phyloP scores from a whole-genome alignment of 1,139 yeast genomes.

The Yamadazyma conglobata region DNA sequence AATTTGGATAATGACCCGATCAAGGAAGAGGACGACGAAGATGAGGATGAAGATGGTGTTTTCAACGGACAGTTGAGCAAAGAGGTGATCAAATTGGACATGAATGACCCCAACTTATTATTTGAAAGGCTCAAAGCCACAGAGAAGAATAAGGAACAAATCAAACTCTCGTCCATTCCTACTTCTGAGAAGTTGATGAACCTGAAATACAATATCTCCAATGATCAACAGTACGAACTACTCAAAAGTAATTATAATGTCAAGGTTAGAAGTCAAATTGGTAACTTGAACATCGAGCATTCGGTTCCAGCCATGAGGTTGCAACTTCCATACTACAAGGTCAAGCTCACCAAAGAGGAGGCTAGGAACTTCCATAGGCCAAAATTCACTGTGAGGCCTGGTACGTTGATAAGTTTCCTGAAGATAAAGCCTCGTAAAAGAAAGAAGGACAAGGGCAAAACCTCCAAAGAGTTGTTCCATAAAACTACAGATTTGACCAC shows the following conservation, averaged over 20 bases:
- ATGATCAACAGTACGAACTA: conserved; percentile 81
- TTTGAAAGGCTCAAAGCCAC: conserved; percentile 47
- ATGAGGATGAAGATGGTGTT: conserved; percentile 75
- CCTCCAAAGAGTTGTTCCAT: conserved; percentile 68
- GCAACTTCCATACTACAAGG: conserved; percentile 91
- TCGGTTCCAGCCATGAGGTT: conserved; percentile 81
- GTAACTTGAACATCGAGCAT: conserved; percentile 88
- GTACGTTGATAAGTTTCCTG: conserved; percentile 71
- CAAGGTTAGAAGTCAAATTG: conserved; percentile 88
- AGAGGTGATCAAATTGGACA: conserved; percentile 56
- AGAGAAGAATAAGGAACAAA: conserved; percentile 17
- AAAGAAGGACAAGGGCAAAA: conserved; percentile 86
- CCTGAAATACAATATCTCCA: conserved; percentile 73
- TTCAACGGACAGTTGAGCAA: conserved; percentile 63
- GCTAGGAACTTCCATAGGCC: conserved; percentile 82
- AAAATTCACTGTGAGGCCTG: conserved; percentile 70
- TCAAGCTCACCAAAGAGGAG: conserved; percentile 63
- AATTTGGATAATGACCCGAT: conserved; percentile 12
- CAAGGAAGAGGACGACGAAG: conserved; percentile 59
- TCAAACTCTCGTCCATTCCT: conserved; percentile 41
- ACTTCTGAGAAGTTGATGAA: conserved; percentile 46
- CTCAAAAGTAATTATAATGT: conserved; percentile 85
- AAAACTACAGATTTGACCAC: conserved; percentile 73
- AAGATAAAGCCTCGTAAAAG: conserved; percentile 77
- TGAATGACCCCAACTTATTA: conserved; percentile 81